These are phyloP conservation scores for Blastobotrys persicus DNA, from an alignment of 1,139 yeast species.

Conservation along the genomic window DNA sequence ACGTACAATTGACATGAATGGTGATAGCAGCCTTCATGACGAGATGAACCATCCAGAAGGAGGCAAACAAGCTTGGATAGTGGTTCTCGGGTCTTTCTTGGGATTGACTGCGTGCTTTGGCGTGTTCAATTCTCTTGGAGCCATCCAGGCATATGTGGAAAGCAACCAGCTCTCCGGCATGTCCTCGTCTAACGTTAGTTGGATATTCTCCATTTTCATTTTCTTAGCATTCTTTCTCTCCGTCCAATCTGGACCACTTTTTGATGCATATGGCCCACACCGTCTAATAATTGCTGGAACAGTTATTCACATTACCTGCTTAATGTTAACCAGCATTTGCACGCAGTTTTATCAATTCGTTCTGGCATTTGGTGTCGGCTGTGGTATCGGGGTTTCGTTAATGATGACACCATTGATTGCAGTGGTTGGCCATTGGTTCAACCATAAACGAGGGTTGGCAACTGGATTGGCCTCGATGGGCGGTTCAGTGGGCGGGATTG, in stretches of 20 bases:
- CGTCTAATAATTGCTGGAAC: constrained; percentile 48
- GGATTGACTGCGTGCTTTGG: constrained; percentile 68
- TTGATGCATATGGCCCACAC: constrained; percentile 60
- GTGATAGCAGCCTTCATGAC: constrained; percentile 6
- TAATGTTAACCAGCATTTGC: constrained; percentile 56
- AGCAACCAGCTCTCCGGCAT: constrained; percentile 50
- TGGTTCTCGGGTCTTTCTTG: constrained; percentile 59
- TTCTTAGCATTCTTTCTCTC: constrained; percentile 57
- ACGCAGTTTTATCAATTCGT: constrained; percentile 57
- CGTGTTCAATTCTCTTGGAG: constrained; percentile 64
- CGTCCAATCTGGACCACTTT: constrained; percentile 58
- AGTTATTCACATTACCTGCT: constrained; percentile 47
- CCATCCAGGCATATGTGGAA: constrained; percentile 63
- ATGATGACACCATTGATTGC: constrained; percentile 60
- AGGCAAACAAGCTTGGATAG: constrained; percentile 53
- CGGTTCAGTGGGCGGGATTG: constrained; percentile 66
- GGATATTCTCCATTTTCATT: constrained; percentile 64
- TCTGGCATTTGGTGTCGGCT: constrained; percentile 52
- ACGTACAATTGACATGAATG: constrained; percentile 6
- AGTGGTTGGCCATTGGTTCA: constrained; percentile 61
- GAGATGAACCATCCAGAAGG: constrained; percentile 30
- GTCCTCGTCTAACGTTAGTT: constrained; percentile 52
- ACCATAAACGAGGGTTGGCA: constrained; percentile 57
- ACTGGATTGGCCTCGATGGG: constrained; percentile 62
- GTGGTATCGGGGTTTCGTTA: constrained; percentile 60